Evolutionary conservation across 495 filamentous ascomycete species (phyloP).

Genomic region (Penicillium odoratum): DNA sequence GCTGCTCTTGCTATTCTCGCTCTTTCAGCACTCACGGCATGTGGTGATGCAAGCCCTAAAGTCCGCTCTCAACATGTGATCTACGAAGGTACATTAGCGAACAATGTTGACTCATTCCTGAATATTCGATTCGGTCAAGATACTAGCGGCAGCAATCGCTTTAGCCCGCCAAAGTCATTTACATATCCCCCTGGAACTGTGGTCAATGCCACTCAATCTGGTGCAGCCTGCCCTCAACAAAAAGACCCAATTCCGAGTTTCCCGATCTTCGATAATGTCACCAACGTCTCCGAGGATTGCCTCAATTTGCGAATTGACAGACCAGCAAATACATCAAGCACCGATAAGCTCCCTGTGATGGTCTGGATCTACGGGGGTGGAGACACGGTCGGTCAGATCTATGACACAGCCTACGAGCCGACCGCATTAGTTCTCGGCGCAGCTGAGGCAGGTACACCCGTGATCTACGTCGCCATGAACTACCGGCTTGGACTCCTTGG

Average conservation of each 20-base stretch:
- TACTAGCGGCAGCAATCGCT: constrained; percentile 15
- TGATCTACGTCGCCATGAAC: constrained; percentile 19
- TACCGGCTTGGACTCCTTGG: constrained; percentile 19
- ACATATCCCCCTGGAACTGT: constrained; percentile 12
- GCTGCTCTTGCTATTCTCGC: background rate
- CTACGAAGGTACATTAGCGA: constrained; percentile 9
- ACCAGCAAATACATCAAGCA: constrained; percentile 9
- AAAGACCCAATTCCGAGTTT: constrained; percentile 11
- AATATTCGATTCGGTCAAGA: constrained; percentile 18
- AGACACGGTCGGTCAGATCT: constrained; percentile 18
- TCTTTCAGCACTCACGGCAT: background rate
- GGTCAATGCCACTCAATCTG: constrained; percentile 14
- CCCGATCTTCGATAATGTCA: constrained; percentile 18
- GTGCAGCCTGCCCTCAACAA: constrained; percentile 21
- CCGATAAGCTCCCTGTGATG: constrained; percentile 17
- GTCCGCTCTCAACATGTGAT: background rate
- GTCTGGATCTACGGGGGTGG: constrained; percentile 19
- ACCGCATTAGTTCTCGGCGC: constrained; percentile 7
- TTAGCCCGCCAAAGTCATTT: constrained; percentile 14
- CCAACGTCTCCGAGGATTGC: constrained; percentile 16
- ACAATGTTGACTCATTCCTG: constrained; percentile 15
- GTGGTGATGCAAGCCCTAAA: background rate
- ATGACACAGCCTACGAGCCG: constrained; percentile 16
- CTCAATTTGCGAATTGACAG: constrained; percentile 16
- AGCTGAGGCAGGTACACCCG: constrained; percentile 11